Conservation (phyloP, 768 basidiomycete genomes). For the Suillus paluster region DNA sequence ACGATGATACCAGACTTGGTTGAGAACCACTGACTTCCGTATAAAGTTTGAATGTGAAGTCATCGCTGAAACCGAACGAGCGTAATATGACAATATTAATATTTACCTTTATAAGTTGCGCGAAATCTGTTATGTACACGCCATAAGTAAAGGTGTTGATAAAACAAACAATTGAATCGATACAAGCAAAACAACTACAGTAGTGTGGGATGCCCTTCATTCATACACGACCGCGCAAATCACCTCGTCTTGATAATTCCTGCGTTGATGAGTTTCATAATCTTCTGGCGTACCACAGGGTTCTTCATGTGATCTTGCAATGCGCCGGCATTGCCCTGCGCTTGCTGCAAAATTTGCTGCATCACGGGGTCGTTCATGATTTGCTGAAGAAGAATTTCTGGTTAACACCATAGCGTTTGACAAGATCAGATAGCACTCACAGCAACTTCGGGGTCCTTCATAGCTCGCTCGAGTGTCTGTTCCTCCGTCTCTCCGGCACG, state of each 20-base stretch:
- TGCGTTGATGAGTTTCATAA: slow-evolving; percentile 88
- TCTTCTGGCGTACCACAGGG: slow-evolving; percentile 76
- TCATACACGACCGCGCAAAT: slow-evolving; percentile 21
- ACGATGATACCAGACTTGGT: too few species aligned
- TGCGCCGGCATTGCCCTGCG: slow-evolving; percentile 85
- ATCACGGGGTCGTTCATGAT: slow-evolving; percentile 93
- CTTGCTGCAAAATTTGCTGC: slow-evolving; percentile 94
- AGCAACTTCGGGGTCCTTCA: slow-evolving; percentile 96
- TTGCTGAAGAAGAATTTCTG: slow-evolving; percentile 43
- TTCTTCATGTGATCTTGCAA: slow-evolving; percentile 98
- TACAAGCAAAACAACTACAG: slow-evolving; percentile 1
- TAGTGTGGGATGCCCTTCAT: slow-evolving; percentile 3
- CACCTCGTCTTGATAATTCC: slow-evolving; percentile 91
- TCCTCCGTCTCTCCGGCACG: slow-evolving; percentile 89
- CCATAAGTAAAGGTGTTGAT: background rate
- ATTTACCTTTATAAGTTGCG: too few species aligned
- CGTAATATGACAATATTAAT: too few species aligned
- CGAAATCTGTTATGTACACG: too few species aligned
- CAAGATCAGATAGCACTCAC: slow-evolving; percentile 48
- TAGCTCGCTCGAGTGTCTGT: slow-evolving; percentile 89
- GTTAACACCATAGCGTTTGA: slow-evolving; percentile 10
- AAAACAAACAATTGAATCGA: background rate
- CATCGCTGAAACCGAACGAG: too few species aligned
- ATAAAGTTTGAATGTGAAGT: too few species aligned
- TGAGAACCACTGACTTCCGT: too few species aligned